A percentile compares a stretch with the other conserved stretches of the same genome.
Evolutionary conservation across 441 rosid species (phyloP).

Genomic region (Erysimum cheiri): DNA sequence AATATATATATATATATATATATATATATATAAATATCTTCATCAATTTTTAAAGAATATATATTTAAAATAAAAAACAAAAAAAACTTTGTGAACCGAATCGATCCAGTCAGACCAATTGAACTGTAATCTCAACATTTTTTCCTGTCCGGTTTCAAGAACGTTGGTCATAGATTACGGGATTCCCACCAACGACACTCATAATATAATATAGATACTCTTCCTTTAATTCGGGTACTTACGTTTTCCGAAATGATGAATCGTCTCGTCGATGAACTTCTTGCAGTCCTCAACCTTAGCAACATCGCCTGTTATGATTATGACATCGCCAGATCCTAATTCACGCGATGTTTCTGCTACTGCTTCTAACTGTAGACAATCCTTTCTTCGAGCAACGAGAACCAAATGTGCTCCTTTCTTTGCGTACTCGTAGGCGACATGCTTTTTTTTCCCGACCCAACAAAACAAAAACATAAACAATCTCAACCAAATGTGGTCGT

Average conservation of each 20-base stretch:
- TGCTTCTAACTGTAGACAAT: constrained; percentile 44
- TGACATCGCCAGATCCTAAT: constrained; percentile 49
- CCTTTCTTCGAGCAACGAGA: constrained; percentile 41
- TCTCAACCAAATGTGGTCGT: background rate
- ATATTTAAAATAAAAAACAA: no score
- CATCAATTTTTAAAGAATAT: no score
- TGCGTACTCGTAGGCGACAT: constrained; percentile 47
- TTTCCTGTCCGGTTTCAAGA: no score
- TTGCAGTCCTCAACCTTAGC: constrained; percentile 47
- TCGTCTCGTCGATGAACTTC: constrained; percentile 41
- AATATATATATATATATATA: no score
- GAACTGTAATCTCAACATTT: no score
- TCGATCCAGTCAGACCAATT: no score
- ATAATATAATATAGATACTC: no score
- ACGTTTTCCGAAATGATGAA: constrained; percentile 48
- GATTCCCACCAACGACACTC: no score
- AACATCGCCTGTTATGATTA: constrained; percentile 49
- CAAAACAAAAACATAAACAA: background rate
- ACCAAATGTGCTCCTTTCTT: constrained; percentile 45
- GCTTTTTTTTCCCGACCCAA: constrained; percentile 21
- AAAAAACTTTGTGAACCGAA: no score
- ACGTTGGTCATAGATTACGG: no score
- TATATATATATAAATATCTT: no score
- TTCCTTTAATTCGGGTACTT: constrained; percentile 12
- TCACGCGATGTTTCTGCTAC: constrained; percentile 44